A percentile compares a stretch with the other conserved stretches of the same genome.
These are phyloP conservation scores for Penicillium dipodomyicola DNA, from an alignment of 495 filamentous ascomycete genomes.

Conservation along the genomic window DNA sequence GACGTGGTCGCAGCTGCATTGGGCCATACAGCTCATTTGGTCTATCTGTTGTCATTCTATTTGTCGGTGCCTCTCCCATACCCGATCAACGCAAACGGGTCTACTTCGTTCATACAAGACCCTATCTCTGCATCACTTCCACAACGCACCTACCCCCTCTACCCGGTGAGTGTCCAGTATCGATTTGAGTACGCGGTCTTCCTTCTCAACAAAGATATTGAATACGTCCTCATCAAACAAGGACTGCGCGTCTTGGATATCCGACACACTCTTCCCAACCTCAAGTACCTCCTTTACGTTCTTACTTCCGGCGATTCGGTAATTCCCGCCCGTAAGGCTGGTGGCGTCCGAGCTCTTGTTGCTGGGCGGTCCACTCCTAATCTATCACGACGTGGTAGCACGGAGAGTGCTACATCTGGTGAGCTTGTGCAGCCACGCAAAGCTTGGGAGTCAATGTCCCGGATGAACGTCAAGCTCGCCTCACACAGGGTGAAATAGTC, in stretches of 20 bases:
- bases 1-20: constrained; percentile 76
- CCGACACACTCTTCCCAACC: constrained; percentile 83
- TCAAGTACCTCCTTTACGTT: constrained; percentile 89
- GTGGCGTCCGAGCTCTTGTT: constrained; percentile 66
- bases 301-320: constrained; percentile 75
- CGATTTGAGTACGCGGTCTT: constrained; percentile 96
- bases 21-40: constrained; percentile 75
- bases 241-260: constrained; percentile 80
- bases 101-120: constrained; percentile 75
- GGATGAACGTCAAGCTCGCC: constrained; percentile 31
- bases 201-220: constrained; percentile 88
- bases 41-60: constrained; percentile 78
- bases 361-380: constrained; percentile 36
- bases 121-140: constrained; percentile 67
- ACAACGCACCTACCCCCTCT: constrained; percentile 75
- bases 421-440: constrained; percentile 33
- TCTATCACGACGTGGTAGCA: constrained; percentile 40
- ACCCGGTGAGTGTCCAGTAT: constrained; percentile 72
- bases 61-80: constrained; percentile 77
- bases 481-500: constrained; percentile 26
- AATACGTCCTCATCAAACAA: constrained; percentile 72
- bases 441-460: constrained; percentile 26
- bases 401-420: constrained; percentile 41
- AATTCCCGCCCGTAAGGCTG: constrained; percentile 72
- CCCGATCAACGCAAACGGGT: constrained; percentile 67